phyloP scores from a whole-genome alignment of 371 early-diverging fungal species.

The Mucor lusitanicus region DNA sequence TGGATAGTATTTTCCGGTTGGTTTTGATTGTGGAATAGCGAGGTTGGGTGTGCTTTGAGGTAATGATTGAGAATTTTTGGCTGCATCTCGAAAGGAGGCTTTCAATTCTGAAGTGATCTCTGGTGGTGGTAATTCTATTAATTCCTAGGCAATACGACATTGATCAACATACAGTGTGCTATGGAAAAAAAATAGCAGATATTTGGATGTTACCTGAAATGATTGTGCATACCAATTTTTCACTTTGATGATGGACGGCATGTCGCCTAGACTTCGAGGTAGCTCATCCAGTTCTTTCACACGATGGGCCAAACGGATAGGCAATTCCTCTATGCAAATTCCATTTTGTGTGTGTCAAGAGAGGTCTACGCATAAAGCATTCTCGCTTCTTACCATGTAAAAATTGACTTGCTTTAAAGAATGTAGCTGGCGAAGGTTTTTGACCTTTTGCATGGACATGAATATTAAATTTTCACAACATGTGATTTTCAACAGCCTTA shows the following conservation, averaged over 20 bases:
- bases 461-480: not conserved
- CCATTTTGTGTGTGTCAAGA: not conserved
- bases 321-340: conserved; percentile 85
- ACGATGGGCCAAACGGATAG: conserved; percentile 94
- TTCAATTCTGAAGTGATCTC: conserved; percentile 49
- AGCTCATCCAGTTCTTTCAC: conserved; percentile 94
- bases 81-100: conserved; percentile 22
- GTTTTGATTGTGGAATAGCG: conserved; percentile 24
- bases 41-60: conserved; percentile 68
- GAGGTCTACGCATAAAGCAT: not conserved
- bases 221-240: conserved; percentile 96
- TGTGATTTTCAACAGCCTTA: not conserved
- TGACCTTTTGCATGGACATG: conserved; percentile 60
- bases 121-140: conserved; percentile 72
- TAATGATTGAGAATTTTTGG: conserved; percentile 24
- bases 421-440: conserved; percentile 77
- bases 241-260: conserved; percentile 90
- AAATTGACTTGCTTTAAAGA: conserved; percentile 91
- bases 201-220: conserved; percentile 64
- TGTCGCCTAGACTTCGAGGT: conserved; percentile 82
- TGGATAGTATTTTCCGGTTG: conserved; percentile 9
- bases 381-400: conserved; percentile 58
- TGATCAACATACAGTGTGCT: not conserved
- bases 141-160: conserved; percentile 48
- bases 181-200: not conserved